phyloP scores from a whole-genome alignment of 345 rosid genomes.

The Linum lewisii region DNA sequence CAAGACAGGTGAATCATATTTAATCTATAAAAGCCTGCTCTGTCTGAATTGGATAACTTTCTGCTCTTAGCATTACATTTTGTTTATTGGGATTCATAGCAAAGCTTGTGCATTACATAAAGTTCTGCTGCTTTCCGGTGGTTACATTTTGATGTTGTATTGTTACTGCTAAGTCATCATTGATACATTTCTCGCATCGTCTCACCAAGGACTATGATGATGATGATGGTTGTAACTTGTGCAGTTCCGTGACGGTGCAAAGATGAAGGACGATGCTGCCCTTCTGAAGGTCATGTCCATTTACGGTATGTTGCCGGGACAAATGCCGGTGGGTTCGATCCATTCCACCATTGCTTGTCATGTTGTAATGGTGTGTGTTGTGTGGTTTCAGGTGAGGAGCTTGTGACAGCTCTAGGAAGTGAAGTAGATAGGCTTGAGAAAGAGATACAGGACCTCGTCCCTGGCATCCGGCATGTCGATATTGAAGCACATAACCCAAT shows the following conservation, averaged over 20 bases:
- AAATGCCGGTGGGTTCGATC: not conserved
- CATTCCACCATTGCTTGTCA: not conserved
- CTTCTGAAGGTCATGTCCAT: conserved; percentile 73
- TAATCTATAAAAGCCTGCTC: not conserved
- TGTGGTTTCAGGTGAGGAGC: conserved; percentile 80
- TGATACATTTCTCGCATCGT: too few relatives aligned
- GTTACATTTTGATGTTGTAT: too few relatives aligned
- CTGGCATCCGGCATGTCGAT: conserved; percentile 93
- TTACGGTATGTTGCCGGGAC: conserved; percentile 41
- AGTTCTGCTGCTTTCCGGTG: too few relatives aligned
- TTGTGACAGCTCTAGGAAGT: conserved; percentile 91
- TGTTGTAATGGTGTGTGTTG: not conserved
- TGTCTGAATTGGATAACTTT: too few relatives aligned
- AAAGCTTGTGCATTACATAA: too few relatives aligned
- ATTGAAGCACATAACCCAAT: conserved; percentile 93
- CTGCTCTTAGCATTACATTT: too few relatives aligned
- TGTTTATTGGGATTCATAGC: too few relatives aligned
- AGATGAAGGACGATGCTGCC: conserved; percentile 47
- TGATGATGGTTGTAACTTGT: conserved; percentile 6
- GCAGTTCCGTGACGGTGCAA: conserved; percentile 75
- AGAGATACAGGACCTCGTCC: conserved; percentile 92
- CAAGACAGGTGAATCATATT: conserved; percentile 45
- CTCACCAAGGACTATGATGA: not conserved
- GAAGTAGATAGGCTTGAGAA: conserved; percentile 96
- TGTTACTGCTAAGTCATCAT: too few relatives aligned